These are phyloP conservation scores for Sarocladiaceae sp. DNA, from an alignment of 2,329 filamentous ascomycete species.

Conservation along the genomic window DNA sequence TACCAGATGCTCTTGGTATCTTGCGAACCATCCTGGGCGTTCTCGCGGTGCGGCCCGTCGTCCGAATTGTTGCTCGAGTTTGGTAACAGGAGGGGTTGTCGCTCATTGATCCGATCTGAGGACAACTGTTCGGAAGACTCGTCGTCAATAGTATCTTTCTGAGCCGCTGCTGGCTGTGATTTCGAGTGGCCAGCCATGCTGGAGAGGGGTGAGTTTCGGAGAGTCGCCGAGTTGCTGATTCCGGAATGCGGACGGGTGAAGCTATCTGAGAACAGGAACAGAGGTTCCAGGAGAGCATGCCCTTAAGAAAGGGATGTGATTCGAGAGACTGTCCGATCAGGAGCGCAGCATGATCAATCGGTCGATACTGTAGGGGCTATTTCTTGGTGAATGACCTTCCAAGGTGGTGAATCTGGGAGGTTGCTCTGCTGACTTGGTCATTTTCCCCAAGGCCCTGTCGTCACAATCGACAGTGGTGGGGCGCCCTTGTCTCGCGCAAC, in stretches of 20 bases:
- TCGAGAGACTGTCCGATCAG: no score
- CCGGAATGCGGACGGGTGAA: background rate
- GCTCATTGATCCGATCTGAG: slow-evolving; percentile 19
- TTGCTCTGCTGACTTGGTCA: background rate
- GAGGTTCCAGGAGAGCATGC: background rate
- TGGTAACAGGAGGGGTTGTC: slow-evolving; percentile 25
- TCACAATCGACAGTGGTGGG: background rate
- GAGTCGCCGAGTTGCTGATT: background rate
- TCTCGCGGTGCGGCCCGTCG: slow-evolving; percentile 10
- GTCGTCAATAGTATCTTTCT: background rate
- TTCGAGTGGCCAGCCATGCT: background rate
- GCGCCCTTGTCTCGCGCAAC: background rate
- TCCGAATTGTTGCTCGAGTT: slow-evolving; percentile 8
- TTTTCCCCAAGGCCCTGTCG: background rate
- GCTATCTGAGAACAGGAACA: slow-evolving; percentile 1
- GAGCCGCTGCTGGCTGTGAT: background rate
- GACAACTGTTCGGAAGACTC: background rate
- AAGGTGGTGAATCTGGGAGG: background rate
- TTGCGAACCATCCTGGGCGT: slow-evolving; percentile 34
- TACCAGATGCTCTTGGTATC: slow-evolving; percentile 80
- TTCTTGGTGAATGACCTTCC: no score
- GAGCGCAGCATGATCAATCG: no score
- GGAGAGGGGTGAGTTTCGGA: background rate
- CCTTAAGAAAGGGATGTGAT: background rate
- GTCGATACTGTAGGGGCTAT: no score